phyloP scores from a whole-genome alignment of 176 grass and related monocot genomes.

The Ensete glaucum region DNA sequence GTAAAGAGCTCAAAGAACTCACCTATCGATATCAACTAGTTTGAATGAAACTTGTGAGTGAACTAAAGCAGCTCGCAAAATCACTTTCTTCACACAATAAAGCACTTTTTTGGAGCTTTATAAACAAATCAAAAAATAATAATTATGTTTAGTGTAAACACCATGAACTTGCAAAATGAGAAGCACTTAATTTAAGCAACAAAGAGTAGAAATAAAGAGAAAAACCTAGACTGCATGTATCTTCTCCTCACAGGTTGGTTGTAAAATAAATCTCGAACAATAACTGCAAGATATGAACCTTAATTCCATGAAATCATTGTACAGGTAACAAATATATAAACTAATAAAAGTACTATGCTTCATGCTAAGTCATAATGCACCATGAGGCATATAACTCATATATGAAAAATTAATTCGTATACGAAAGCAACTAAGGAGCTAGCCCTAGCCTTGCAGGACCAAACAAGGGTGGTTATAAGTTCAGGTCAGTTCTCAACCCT shows the following conservation, averaged over 20 bases:
- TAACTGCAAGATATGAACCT: slow-evolving; percentile 45
- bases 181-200: slow-evolving; percentile 3
- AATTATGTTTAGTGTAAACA: slow-evolving; percentile 11
- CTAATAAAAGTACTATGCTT: neutral
- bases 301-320: slow-evolving; percentile 3
- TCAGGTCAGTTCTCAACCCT: too few relatives aligned
- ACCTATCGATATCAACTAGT: slow-evolving; percentile 78
- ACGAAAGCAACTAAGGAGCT: neutral
- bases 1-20: slow-evolving; percentile 8
- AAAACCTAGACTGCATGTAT: slow-evolving; percentile 78
- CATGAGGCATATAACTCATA: neutral
- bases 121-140: slow-evolving; percentile 21
- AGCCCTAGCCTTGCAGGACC: too few relatives aligned
- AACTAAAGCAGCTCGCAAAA: slow-evolving; percentile 57
- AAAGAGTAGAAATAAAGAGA: slow-evolving; percentile 5
- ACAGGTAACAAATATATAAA: neutral
- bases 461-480: too few relatives aligned
- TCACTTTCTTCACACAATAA: slow-evolving; percentile 72
- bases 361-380: neutral
- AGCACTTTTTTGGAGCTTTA: slow-evolving; percentile 72
- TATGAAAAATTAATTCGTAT: neutral
- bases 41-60: slow-evolving; percentile 79
- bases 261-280: slow-evolving; percentile 85
- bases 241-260: slow-evolving; percentile 91
- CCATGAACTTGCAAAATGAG: slow-evolving; percentile 21